Evolutionary conservation across 2,329 filamentous ascomycete species (phyloP).

Genomic region (Botryosphaeria dothidea): DNA sequence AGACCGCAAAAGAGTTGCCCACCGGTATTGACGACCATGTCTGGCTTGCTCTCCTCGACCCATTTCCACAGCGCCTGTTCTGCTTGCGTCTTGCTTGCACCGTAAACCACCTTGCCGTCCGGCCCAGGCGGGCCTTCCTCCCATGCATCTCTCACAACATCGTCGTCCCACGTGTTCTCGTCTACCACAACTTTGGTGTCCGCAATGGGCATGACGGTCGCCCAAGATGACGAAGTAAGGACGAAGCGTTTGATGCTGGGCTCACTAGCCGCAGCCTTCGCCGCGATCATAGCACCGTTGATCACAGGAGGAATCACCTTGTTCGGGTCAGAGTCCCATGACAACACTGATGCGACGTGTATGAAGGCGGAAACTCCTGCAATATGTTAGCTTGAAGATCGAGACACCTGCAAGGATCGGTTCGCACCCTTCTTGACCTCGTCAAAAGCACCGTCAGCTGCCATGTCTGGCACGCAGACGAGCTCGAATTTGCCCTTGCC

Average conservation of each 20-base stretch:
- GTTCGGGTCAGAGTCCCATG: slow-evolving; percentile 39
- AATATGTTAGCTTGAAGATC: not conserved
- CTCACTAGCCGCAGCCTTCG: slow-evolving; percentile 44
- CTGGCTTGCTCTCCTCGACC: slow-evolving; percentile 39
- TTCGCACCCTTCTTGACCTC: slow-evolving; percentile 28
- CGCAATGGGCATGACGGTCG: slow-evolving; percentile 28
- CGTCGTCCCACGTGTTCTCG: slow-evolving; percentile 35
- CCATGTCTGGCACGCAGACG: slow-evolving; percentile 33
- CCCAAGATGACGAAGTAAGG: slow-evolving; percentile 45
- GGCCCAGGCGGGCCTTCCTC: slow-evolving; percentile 26
- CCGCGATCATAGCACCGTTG: slow-evolving; percentile 37
- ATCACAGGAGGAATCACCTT: slow-evolving; percentile 45
- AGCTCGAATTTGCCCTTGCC: slow-evolving; percentile 29
- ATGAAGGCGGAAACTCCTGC: slow-evolving; percentile 44
- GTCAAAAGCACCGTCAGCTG: slow-evolving; percentile 28
- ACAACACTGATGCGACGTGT: slow-evolving; percentile 48
- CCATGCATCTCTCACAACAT: slow-evolving; percentile 33
- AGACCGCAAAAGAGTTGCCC: not conserved
- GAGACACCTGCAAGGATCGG: not conserved
- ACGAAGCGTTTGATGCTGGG: slow-evolving; percentile 46
- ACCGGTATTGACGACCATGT: slow-evolving; percentile 42
- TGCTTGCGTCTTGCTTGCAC: slow-evolving; percentile 44
- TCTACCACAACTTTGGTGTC: slow-evolving; percentile 32
- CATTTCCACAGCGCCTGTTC: slow-evolving; percentile 48
- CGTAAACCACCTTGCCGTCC: slow-evolving; percentile 34